Evolutionary conservation across 768 basidiomycete species (phyloP).

Genomic region (Baorangia bicolor): DNA sequence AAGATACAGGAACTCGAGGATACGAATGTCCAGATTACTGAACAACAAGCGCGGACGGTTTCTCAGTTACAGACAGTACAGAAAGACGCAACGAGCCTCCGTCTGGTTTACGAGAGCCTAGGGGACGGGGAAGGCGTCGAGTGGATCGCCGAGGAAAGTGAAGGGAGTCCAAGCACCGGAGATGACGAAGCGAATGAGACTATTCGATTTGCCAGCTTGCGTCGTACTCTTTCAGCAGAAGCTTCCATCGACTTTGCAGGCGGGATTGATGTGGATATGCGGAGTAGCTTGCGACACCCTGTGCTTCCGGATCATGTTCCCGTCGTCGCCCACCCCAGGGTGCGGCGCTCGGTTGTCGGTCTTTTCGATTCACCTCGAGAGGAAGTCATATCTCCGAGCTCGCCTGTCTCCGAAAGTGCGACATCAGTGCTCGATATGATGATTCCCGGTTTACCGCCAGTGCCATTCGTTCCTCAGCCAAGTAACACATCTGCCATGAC

Average conservation of each 20-base stretch:
- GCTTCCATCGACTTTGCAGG: conserved; percentile 19
- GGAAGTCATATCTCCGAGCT: conserved; percentile 3
- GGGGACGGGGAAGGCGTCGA: conserved; percentile 48
- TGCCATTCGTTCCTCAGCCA: conserved; percentile 34
- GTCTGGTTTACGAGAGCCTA: conserved; percentile 66
- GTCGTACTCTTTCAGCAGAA: conserved; percentile 25
- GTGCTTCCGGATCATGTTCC: conserved; percentile 19
- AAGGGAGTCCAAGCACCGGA: conserved; percentile 27
- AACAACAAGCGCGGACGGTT: conserved; percentile 62
- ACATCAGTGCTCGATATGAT: conserved; percentile 30
- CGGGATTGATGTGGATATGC: conserved; percentile 23
- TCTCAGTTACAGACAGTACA: conserved; percentile 66
- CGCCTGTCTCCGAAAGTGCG: conserved; percentile 14
- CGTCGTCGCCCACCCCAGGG: conserved; percentile 25
- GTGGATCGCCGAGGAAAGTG: conserved; percentile 44
- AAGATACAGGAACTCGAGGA: conserved; percentile 80
- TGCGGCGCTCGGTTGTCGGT: conserved; percentile 58
- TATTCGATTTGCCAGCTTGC: conserved; percentile 31
- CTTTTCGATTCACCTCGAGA: conserved; percentile 48
- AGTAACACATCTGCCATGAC: conserved; percentile 22
- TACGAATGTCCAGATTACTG: conserved; percentile 63
- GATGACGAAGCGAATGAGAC: conserved; percentile 33
- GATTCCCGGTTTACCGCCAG: conserved; percentile 35
- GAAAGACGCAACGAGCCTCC: conserved; percentile 68
- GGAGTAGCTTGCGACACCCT: conserved; percentile 24